These are phyloP conservation scores for Fraxinus cuspidata DNA, from an alignment of 257 asterid genomes.

Conservation along the genomic window DNA sequence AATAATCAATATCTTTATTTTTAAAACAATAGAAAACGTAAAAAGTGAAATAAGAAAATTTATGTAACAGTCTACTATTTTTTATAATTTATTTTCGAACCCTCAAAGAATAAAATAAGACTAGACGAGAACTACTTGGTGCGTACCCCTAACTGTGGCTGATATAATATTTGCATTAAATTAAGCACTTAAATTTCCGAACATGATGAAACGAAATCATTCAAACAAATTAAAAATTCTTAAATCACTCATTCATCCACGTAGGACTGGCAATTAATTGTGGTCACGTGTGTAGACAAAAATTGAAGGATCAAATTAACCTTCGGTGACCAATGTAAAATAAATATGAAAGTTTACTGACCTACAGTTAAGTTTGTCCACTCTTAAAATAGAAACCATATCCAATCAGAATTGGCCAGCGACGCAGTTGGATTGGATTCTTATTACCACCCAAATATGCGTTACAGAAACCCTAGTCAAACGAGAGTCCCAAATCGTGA, in stretches of 20 bases:
- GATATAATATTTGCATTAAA: not conserved
- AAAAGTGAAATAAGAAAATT: no score
- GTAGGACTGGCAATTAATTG: no score
- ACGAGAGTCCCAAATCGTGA: conserved; percentile 21
- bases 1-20: no score
- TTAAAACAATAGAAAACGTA: no score
- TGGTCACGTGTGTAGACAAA: no score
- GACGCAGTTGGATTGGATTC: conserved; percentile 34
- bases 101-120: no score
- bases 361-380: not conserved
- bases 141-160: no score
- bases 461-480: conserved; percentile 50
- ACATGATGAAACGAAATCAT: not conserved
- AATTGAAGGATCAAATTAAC: not conserved
- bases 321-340: not conserved
- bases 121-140: no score
- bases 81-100: no score
- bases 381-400: conserved; percentile 22
- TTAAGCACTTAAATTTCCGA: not conserved
- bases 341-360: not conserved
- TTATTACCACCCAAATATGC: conserved; percentile 40
- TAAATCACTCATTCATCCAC: no score
- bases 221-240: no score
- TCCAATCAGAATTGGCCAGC: conserved; percentile 43
- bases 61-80: no score